These are phyloP conservation scores for Neofusicoccum kwambonambiense DNA, from an alignment of 2,329 filamentous ascomycete genomes.

Conservation along the genomic window DNA sequence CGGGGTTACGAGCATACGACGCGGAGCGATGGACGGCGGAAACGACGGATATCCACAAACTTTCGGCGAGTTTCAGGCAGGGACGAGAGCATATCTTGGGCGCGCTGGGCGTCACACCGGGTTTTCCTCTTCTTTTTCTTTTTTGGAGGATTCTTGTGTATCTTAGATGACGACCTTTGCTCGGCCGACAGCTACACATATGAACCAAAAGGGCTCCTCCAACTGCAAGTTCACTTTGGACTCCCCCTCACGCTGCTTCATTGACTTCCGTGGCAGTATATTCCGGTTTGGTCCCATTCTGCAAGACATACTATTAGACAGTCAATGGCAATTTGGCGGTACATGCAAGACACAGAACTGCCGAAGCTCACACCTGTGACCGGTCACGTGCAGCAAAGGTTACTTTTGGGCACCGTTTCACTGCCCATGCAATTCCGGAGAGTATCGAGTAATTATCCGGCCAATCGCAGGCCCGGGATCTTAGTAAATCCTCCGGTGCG, in stretches of 20 bases:
- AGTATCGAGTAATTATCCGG: not conserved
- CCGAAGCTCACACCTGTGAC: no score
- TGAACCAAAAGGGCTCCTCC: not conserved
- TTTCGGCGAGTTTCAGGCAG: constrained; percentile 9
- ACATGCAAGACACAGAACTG: not conserved
- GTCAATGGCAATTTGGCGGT: not conserved
- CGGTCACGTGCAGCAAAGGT: not conserved
- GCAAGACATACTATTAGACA: not conserved
- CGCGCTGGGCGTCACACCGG: constrained; percentile 15
- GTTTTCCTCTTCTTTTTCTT: not conserved
- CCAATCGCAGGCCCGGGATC: not conserved
- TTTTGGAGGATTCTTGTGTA: constrained; percentile 4
- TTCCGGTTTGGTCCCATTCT: not conserved
- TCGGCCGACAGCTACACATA: constrained; percentile 9
- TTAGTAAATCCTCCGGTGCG: not conserved
- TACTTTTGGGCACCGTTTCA: not conserved
- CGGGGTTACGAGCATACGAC: constrained; percentile 14
- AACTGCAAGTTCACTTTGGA: not conserved
- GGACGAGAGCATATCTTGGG: constrained; percentile 14
- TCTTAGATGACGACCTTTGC: constrained; percentile 14
- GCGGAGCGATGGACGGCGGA: constrained; percentile 4
- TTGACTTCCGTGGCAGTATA: not conserved
- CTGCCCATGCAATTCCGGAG: not conserved
- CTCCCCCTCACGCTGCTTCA: not conserved
- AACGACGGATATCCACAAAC: constrained; percentile 10